Evolutionary conservation across 768 basidiomycete species (phyloP).

Genomic region (Hemileccinum rubropunctum): DNA sequence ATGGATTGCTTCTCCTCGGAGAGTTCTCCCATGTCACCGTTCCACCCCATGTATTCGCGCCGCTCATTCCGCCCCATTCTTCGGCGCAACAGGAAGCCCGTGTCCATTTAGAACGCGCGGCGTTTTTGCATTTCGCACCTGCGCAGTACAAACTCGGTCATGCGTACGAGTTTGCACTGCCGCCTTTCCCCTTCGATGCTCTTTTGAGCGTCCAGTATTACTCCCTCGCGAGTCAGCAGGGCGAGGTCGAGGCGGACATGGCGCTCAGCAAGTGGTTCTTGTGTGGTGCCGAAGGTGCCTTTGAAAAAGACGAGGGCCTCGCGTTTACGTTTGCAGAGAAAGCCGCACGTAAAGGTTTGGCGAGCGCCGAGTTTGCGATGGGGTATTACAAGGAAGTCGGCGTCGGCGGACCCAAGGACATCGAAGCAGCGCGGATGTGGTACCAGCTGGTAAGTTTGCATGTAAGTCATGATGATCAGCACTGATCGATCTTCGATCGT

Average conservation of each 20-base stretch:
- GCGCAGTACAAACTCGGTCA: slow-evolving; percentile 93
- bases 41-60: slow-evolving; percentile 47
- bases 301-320: slow-evolving; percentile 84
- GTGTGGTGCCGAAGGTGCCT: slow-evolving; percentile 72
- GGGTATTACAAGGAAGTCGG: slow-evolving; percentile 95
- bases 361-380: slow-evolving; percentile 91
- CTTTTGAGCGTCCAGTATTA: slow-evolving; percentile 91
- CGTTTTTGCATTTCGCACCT: slow-evolving; percentile 79
- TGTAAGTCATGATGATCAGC: neutral
- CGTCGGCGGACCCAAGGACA: slow-evolving; percentile 66
- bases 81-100: slow-evolving; percentile 59
- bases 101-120: slow-evolving; percentile 77
- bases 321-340: slow-evolving; percentile 91
- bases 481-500: neutral
- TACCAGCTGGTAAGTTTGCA: slow-evolving; percentile 55
- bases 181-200: slow-evolving; percentile 85
- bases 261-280: slow-evolving; percentile 97
- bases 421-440: slow-evolving; percentile 71
- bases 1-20: slow-evolving; percentile 79
- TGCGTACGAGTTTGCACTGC: slow-evolving; percentile 85
- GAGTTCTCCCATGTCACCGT: slow-evolving; percentile 74
- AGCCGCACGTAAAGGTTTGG: slow-evolving; percentile 68
- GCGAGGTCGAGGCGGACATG: slow-evolving; percentile 94
- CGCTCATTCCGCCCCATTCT: slow-evolving; percentile 52
- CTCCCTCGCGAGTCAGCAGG: slow-evolving; percentile 74